phyloP scores from a whole-genome alignment of 495 filamentous ascomycete species.

The Penicillium cosmopolitanum region DNA sequence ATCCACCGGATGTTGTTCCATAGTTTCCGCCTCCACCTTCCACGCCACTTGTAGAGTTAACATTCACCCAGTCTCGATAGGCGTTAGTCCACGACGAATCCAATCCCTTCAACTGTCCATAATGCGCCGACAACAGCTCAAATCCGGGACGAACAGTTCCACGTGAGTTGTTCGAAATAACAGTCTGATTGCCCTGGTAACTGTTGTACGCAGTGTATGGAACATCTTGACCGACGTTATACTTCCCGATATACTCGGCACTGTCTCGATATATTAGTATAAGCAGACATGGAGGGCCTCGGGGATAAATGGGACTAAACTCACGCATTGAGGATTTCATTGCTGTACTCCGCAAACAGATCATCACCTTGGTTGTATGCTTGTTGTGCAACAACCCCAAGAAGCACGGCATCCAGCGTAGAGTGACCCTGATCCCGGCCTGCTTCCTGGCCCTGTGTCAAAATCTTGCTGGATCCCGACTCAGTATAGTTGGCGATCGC shows the following conservation, averaged over 20 bases:
- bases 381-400: conserved; percentile 45
- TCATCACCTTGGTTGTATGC: conserved; percentile 47
- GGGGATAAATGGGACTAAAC: conserved; percentile 6
- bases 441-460: conserved; percentile 47
- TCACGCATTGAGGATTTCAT: conserved; percentile 41
- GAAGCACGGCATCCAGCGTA: conserved; percentile 39
- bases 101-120: conserved; percentile 37
- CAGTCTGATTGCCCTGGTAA: conserved; percentile 36
- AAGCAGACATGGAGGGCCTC: not conserved
- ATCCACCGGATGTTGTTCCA: conserved; percentile 36
- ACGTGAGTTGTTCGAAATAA: conserved; percentile 31
- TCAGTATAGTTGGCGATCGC: conserved; percentile 19
- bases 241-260: conserved; percentile 46
- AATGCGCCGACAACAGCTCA: conserved; percentile 48
- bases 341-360: conserved; percentile 36
- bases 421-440: conserved; percentile 50
- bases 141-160: conserved; percentile 40
- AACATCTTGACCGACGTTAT: conserved; percentile 46
- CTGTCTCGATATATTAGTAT: conserved; percentile 15
- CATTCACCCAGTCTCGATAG: conserved; percentile 34
- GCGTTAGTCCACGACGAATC: conserved; percentile 36
- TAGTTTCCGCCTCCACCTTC: conserved; percentile 43
- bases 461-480: conserved; percentile 13
- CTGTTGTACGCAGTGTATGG: conserved; percentile 45
- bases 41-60: conserved; percentile 27